Conservation (phyloP, 1,139 yeast genomes). For the Magnusiomyces magnusii region DNA sequence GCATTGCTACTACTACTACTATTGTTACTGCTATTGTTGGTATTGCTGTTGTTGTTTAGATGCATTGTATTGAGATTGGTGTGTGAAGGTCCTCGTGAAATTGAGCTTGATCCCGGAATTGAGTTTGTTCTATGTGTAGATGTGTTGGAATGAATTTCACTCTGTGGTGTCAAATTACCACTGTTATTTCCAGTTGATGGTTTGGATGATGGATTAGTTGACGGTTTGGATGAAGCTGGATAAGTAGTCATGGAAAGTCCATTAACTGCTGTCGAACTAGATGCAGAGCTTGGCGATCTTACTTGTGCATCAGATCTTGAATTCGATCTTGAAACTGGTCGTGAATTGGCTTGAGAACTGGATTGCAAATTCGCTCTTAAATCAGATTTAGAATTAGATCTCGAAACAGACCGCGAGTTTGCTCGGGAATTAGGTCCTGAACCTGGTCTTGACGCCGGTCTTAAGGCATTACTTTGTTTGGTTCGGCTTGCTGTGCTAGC, state of each 20-base stretch:
- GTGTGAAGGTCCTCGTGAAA: neutral
- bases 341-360: too few species aligned
- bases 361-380: too few species aligned
- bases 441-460: neutral
- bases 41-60: neutral
- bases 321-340: too few species aligned
- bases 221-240: neutral
- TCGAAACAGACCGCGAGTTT: neutral
- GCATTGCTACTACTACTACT: neutral
- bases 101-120: neutral
- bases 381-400: neutral
- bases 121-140: neutral
- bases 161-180: neutral
- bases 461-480: neutral
- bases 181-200: neutral
- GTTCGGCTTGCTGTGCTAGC: neutral
- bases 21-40: neutral
- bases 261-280: neutral
- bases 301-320: too few species aligned
- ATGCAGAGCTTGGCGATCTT: neutral
- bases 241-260: neutral
- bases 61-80: neutral
- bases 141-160: neutral
- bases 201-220: neutral
- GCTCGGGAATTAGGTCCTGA: neutral